Evolutionary conservation across 441 rosid species (phyloP), one percentile per base, ranked within the genome.

Genomic region (Brassica balearica): DNA sequence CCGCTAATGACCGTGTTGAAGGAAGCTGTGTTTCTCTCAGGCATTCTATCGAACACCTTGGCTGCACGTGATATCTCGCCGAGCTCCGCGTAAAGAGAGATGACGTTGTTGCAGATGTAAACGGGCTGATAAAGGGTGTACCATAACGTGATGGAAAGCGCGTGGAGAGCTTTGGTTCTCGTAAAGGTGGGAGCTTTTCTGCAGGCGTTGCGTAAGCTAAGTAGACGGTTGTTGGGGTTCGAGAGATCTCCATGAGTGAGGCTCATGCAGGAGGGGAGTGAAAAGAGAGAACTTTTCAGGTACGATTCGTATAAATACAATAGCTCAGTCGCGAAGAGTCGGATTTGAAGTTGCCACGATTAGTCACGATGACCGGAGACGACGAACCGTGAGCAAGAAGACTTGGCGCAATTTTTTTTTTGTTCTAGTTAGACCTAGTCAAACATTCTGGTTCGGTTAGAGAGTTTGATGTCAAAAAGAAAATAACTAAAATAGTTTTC

Each of bases 1-100:
- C 82, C 85, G 72, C 72, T 82, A 63, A 92, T 86, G 46, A 92
- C 82, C 3, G 88, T 72, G 46, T 84, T 90, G 69, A 81, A 87
- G 3, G 89, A 86, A 29, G 78, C 91, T 3, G 27, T 14, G 56
- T 85, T 91, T 82, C 92, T 89, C 0, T 87, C 82, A 43, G 84
- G 82, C 90, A 94, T 94, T 48, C 71, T 65, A 38, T 92, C 96
- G 48, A 94, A 91, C 90, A 90, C 81, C 55, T 84, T 83, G 17
- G 75, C 89, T 25, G 97, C 94, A 20, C 59, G 7, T 0, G 72
- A 60, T 9, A 87, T 70, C 12, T 84, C 86, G 1, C 82, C 83
- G 7, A 81, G 41, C 10, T 78, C 79, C 0, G 80, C 80, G 48
- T 88, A 91, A 0, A 78, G 27, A 1, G 65, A 41, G 4, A 90